Evolutionary conservation across 306 rosid genomes (phyloP).

Genomic region (Pyrus pyrifolia): DNA sequence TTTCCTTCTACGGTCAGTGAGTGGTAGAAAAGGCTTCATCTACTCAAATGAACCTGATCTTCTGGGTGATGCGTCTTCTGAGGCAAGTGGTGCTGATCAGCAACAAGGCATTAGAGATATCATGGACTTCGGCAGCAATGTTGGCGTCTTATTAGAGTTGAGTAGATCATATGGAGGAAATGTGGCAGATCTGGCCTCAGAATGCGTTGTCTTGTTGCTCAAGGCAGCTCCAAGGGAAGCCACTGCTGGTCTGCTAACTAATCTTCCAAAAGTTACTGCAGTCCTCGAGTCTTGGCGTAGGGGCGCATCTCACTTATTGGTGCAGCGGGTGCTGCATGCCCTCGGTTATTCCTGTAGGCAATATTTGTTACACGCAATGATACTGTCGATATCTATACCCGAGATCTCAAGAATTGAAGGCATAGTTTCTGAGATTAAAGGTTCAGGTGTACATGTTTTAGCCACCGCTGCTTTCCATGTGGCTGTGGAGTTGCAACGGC

Average conservation of each 20-base stretch:
- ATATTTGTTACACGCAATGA: constrained; percentile 75
- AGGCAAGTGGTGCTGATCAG: constrained; percentile 52
- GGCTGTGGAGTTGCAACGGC: constrained; percentile 81
- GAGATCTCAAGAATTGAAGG: constrained; percentile 73
- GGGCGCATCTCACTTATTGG: constrained; percentile 42
- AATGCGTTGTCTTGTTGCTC: constrained; percentile 65
- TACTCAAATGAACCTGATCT: constrained; percentile 58
- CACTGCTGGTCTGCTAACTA: constrained; percentile 76
- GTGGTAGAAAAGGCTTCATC: constrained; percentile 49
- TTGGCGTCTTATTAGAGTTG: constrained; percentile 69
- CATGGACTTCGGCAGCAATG: constrained; percentile 71
- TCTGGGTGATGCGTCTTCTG: constrained; percentile 43
- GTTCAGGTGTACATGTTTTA: constrained; percentile 54
- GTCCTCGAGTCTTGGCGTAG: constrained; percentile 69
- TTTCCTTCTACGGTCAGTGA: constrained; percentile 71
- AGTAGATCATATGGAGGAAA: constrained; percentile 44
- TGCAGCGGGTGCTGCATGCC: constrained; percentile 67
- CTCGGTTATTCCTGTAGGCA: constrained; percentile 87
- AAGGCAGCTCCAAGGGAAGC: constrained; percentile 97
- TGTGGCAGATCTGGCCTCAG: constrained; percentile 70
- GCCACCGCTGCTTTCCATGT: constrained; percentile 65
- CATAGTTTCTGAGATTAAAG: constrained; percentile 64
- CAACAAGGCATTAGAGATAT: constrained; percentile 80
- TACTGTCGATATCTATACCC: constrained; percentile 65
- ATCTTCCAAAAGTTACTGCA: constrained; percentile 63